A percentile compares a stretch with the other conserved stretches of the same genome.
Evolutionary conservation across 495 filamentous ascomycete genomes (phyloP).

Genomic region (Filosporella fistucella): DNA sequence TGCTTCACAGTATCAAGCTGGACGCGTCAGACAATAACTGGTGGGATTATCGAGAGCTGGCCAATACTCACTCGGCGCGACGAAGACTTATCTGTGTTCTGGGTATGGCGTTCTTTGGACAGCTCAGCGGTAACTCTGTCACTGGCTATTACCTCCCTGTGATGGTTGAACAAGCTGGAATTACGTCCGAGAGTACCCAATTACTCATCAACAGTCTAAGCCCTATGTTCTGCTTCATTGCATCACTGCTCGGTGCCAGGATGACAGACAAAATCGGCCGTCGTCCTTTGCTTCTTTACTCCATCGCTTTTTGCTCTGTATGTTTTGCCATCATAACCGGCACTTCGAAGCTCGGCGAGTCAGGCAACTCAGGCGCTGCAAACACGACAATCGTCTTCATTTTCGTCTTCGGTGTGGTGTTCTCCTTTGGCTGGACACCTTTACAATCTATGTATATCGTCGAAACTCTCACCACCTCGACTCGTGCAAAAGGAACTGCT

Average conservation of each 20-base stretch:
- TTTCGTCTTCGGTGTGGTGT: slow-evolving; percentile 57
- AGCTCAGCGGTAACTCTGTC: slow-evolving; percentile 43
- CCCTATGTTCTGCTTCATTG: slow-evolving; percentile 39
- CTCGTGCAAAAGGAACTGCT: slow-evolving; percentile 44
- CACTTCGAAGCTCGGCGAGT: slow-evolving; percentile 39
- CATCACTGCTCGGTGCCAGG: slow-evolving; percentile 44
- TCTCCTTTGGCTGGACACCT: slow-evolving; percentile 55
- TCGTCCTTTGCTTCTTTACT: slow-evolving; percentile 44
- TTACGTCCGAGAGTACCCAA: slow-evolving; percentile 44
- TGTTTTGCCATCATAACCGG: slow-evolving; percentile 49
- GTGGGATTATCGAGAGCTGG: slow-evolving; percentile 63
- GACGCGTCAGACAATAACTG: slow-evolving; percentile 55
- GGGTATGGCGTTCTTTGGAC: slow-evolving; percentile 50
- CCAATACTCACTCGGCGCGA: slow-evolving; percentile 51
- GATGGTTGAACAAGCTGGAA: slow-evolving; percentile 45
- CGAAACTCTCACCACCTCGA: slow-evolving; percentile 35
- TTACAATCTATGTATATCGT: slow-evolving; percentile 40
- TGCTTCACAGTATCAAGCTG: slow-evolving; percentile 45
- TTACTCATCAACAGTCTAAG: slow-evolving; percentile 30
- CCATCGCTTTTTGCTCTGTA: slow-evolving; percentile 34
- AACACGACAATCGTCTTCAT: slow-evolving; percentile 45
- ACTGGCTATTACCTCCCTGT: slow-evolving; percentile 41
- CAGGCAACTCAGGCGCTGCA: slow-evolving; percentile 40
- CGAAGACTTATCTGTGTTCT: slow-evolving; percentile 55
- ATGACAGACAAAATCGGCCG: slow-evolving; percentile 51